Conservation (phyloP, 2,329 filamentous ascomycete species). For the Zalaria sp. region DNA sequence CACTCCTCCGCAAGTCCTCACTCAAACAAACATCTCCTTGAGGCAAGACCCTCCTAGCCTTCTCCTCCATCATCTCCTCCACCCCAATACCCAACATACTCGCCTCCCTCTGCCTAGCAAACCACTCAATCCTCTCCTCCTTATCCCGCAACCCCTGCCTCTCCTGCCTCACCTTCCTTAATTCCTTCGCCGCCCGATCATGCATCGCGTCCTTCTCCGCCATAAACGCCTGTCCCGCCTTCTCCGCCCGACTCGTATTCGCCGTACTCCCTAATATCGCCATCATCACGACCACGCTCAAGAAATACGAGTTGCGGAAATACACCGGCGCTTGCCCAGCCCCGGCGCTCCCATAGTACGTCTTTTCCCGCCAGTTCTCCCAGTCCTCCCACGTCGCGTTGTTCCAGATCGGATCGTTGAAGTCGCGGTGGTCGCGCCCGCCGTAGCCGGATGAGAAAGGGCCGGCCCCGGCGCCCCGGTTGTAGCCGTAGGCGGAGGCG, state of each 20-base stretch:
- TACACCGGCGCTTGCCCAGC: slow-evolving; percentile 41
- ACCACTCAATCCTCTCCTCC: slow-evolving; percentile 54
- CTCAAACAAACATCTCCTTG: slow-evolving; percentile 26
- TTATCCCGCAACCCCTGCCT: slow-evolving; percentile 30
- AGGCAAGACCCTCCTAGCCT: slow-evolving; percentile 30
- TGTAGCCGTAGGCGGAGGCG: slow-evolving; percentile 9
- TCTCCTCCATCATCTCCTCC: slow-evolving; percentile 30
- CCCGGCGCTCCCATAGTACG: slow-evolving; percentile 13
- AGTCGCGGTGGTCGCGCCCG: slow-evolving; percentile 15
- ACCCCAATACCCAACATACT: slow-evolving; percentile 25
- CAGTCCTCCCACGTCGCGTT: slow-evolving; percentile 99
- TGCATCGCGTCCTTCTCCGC: slow-evolving; percentile 53
- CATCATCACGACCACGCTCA: slow-evolving; percentile 54
- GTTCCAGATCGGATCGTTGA: slow-evolving; percentile 37
- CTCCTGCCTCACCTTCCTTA: slow-evolving; percentile 41
- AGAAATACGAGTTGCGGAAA: slow-evolving; percentile 69
- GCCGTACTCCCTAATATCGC: slow-evolving; percentile 56
- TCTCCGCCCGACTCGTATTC: slow-evolving; percentile 56
- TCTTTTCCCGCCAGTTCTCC: slow-evolving; percentile 40
- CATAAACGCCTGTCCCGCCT: slow-evolving; percentile 46
- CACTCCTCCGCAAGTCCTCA: no score
- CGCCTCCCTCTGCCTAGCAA: slow-evolving; percentile 60
- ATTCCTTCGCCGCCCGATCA: slow-evolving; percentile 49
- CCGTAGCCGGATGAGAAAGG: slow-evolving; percentile 14
- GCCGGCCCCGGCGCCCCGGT: slow-evolving; percentile 13